Evolutionary conservation across 208 protist genomes (phyloP), one percentile per base, ranked within the genome.

Genomic region (Trypanosoma congolense): DNA sequence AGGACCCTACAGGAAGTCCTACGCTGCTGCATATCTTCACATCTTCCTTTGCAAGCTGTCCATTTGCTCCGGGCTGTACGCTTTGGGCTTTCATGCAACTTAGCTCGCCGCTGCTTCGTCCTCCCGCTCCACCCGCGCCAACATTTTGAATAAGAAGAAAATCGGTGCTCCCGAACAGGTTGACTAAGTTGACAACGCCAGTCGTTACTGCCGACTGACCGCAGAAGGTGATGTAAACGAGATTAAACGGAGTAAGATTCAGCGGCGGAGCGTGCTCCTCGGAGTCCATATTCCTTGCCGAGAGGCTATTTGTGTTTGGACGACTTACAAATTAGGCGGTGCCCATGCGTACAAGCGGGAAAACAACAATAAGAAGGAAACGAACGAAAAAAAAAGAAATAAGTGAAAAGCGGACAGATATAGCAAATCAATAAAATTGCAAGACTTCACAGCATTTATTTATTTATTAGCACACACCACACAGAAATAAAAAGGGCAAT

Each of bases 141-240:
- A 8, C n/a, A 2, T 2, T 22, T 16, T 49, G 18, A 24, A 83
- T 66, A 10, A 89, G 64, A 10, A 77, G 60, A 60, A 74, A 89
- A 6, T 73, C 56, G 5, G 66, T 51, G 35, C 57, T 68, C 0
- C 73, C 75, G n/a, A 89, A 56, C 22, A 89, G 56, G 8, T 69
- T 31, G 35, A 61, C 57, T 6, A 89, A 62, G 48, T 89, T 89
- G 12, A 89, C 75, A 0, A 89, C 61, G 14, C 79, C 79, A 26
- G 70, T 89, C 18, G 71, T 76, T 28, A 82, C 36, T 9, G 81
- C 81, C 0, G 75, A 62, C 3, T 51, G 56, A 3, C 81, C 81
- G 61, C 81, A 75, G 38, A 89, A 83, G n/a, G 61, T 72, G 47
- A 70, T 66, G 24, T 49, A 22, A 49, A 82, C 60, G 1, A 51